Evolutionary conservation across 192 early-diverging fungal genomes (phyloP).

Genomic region (Coemansia sp.): DNA sequence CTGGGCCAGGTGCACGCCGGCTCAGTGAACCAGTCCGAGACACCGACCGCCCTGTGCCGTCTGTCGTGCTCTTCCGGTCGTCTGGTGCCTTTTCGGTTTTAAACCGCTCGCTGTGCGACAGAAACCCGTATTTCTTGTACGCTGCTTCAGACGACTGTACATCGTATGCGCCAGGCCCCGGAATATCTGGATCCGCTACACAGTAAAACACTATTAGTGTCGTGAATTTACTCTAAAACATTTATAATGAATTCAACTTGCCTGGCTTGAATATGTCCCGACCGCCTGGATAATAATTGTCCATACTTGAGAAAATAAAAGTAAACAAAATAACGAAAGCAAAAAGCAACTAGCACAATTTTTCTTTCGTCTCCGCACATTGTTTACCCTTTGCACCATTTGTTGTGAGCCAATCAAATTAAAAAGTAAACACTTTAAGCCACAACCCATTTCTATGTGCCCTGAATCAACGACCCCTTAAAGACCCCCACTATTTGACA

Average conservation of each 20-base stretch:
- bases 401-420: slow-evolving; percentile 2
- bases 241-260: slow-evolving; percentile 15
- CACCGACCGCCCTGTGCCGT: neutral
- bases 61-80: neutral
- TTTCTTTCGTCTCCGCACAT: neutral
- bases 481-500: too few relatives aligned
- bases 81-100: slow-evolving; percentile 2
- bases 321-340: slow-evolving; percentile 12
- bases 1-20: slow-evolving; percentile 9
- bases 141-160: slow-evolving; percentile 32
- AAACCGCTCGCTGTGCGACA: slow-evolving; percentile 39
- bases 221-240: too few relatives aligned
- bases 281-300: slow-evolving; percentile 42
- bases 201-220: neutral
- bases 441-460: neutral
- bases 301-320: slow-evolving; percentile 4
- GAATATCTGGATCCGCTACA: slow-evolving; percentile 48
- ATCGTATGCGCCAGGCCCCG: slow-evolving; percentile 41
- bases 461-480: neutral
- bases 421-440: slow-evolving; percentile 16
- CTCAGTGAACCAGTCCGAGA: slow-evolving; percentile 4
- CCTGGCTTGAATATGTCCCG: slow-evolving; percentile 39
- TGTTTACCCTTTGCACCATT: slow-evolving; percentile 15
- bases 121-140: slow-evolving; percentile 47
- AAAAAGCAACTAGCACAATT: neutral